A percentile compares a stretch with the other conserved stretches of the same genome.
phyloP scores from a whole-genome alignment of 805 yeast species.

The Wickerhamiella brachini region DNA sequence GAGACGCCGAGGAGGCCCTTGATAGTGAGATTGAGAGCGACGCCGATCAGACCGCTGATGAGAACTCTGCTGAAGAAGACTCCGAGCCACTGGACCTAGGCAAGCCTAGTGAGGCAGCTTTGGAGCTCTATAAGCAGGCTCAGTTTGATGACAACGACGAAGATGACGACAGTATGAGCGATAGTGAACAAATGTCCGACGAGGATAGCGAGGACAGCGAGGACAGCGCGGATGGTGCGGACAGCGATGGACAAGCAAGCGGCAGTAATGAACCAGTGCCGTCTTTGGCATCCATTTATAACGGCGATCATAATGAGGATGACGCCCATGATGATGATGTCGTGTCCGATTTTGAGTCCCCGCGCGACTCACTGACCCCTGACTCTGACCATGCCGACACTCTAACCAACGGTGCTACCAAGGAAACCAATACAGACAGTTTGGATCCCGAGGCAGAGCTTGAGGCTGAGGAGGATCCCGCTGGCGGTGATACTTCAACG shows the following conservation, averaged over 20 bases:
- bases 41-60: neutral
- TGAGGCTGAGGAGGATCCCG: slow-evolving; percentile 14
- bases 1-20: slow-evolving; percentile 4
- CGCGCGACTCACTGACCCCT: neutral
- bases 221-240: neutral
- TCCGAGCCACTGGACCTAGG: slow-evolving; percentile 1
- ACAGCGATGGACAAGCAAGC: slow-evolving; percentile 2
- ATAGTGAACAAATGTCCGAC: slow-evolving; percentile 7
- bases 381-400: neutral
- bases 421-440: slow-evolving; percentile 10
- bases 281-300: neutral
- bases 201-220: slow-evolving; percentile 1
- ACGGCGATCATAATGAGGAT: slow-evolving; percentile 18
- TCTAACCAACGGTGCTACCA: slow-evolving; percentile 1
- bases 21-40: slow-evolving; percentile 1
- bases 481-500: slow-evolving; percentile 13
- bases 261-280: neutral
- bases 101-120: slow-evolving; percentile 8
- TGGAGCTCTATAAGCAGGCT: slow-evolving; percentile 7
- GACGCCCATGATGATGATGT: slow-evolving; percentile 23
- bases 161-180: slow-evolving; percentile 17
- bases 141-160: slow-evolving; percentile 10
- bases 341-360: slow-evolving; percentile 14
- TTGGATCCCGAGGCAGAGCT: slow-evolving; percentile 9
- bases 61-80: neutral